These are phyloP conservation scores for Albophoma yamanashiensis DNA, from an alignment of 2,329 filamentous ascomycete species.

Conservation along the genomic window DNA sequence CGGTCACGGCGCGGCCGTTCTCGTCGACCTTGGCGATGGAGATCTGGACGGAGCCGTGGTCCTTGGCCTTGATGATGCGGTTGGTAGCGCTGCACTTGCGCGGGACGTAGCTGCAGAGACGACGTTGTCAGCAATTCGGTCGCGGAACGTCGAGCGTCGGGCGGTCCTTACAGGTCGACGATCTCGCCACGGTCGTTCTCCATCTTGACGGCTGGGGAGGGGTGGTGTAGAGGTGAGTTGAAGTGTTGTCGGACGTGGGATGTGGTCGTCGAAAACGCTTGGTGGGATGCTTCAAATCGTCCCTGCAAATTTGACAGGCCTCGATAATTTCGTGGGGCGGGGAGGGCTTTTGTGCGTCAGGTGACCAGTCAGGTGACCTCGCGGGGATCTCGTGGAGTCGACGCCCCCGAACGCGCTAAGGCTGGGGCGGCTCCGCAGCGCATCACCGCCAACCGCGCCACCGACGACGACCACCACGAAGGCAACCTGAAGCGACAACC, in stretches of 20 bases:
- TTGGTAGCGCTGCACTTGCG: slow-evolving; percentile 98
- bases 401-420: neutral
- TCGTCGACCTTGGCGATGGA: slow-evolving; percentile 97
- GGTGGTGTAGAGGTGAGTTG: slow-evolving; percentile 14
- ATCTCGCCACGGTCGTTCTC: slow-evolving; percentile 99
- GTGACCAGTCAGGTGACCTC: slow-evolving; percentile 22
- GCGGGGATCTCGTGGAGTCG: slow-evolving; percentile 16
- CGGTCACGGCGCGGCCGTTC: slow-evolving; percentile 85
- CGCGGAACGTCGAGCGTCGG: slow-evolving; percentile 4
- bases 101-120: slow-evolving; percentile 69
- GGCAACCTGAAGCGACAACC: neutral
- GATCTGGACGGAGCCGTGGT: slow-evolving; percentile 98
- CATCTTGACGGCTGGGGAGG: slow-evolving; percentile 54
- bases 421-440: neutral
- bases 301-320: slow-evolving; percentile 22
- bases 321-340: slow-evolving; percentile 24
- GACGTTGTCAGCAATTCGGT: slow-evolving; percentile 15
- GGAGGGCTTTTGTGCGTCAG: slow-evolving; percentile 25
- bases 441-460: neutral
- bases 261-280: slow-evolving; percentile 19
- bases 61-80: slow-evolving; percentile 99
- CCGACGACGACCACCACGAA: neutral
- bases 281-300: slow-evolving; percentile 18
- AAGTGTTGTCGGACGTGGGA: slow-evolving; percentile 17
- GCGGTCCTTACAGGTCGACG: slow-evolving; percentile 80